A percentile compares a stretch with the other conserved stretches of the same genome.
Conservation (phyloP, 495 filamentous ascomycete species). For the Amniculicola lignicola region DNA sequence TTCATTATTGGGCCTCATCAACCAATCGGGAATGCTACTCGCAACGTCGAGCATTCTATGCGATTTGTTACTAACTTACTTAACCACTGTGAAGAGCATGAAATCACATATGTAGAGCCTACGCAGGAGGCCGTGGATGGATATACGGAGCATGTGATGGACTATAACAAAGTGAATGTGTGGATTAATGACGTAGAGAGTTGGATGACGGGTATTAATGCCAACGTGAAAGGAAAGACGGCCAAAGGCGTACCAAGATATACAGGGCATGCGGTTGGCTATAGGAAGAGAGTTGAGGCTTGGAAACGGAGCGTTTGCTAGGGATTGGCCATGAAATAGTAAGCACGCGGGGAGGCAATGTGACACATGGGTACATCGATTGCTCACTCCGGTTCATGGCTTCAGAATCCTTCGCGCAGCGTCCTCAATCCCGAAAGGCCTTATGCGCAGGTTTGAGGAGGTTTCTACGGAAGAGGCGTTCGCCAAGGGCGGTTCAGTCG, state of each 20-base stretch:
- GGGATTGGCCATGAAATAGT: too few relatives aligned
- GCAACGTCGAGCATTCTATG: background rate
- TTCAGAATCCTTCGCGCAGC: too few relatives aligned
- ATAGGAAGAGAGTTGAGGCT: constrained; percentile 1
- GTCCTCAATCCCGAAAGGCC: too few relatives aligned
- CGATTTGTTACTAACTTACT: background rate
- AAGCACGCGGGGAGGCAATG: too few relatives aligned
- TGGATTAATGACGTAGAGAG: constrained; percentile 1
- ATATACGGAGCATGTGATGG: constrained; percentile 1
- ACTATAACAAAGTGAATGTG: background rate
- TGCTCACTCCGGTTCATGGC: too few relatives aligned
- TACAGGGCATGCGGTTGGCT: background rate
- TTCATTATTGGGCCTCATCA: constrained; percentile 7
- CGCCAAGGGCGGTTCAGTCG: too few relatives aligned
- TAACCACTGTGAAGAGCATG: background rate
- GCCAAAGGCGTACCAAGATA: background rate
- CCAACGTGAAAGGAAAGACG: background rate
- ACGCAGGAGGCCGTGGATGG: background rate
- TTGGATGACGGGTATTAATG: constrained; percentile 11
- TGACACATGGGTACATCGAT: too few relatives aligned
- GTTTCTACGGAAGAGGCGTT: too few relatives aligned
- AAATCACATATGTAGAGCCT: background rate
- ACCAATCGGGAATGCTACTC: background rate
- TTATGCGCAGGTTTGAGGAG: too few relatives aligned
- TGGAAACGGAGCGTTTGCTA: background rate